Evolutionary conservation across 1,139 yeast species (phyloP), one percentile per base, ranked within the genome.

Genomic region (Lodderomyces pseudojiufengensis): DNA sequence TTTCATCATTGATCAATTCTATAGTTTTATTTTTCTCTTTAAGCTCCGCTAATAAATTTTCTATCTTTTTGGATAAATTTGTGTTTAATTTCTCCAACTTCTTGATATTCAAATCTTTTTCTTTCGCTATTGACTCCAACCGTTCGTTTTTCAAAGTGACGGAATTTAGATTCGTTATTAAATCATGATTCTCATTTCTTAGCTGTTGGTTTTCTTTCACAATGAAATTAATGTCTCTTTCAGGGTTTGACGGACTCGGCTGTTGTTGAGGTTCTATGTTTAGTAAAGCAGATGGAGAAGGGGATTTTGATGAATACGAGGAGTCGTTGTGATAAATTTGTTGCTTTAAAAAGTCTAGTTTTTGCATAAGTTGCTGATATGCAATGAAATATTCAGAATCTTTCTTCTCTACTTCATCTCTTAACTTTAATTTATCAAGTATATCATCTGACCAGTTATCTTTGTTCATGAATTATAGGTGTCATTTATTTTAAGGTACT

Each of bases 1-100:
- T 59, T 47, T 84, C 94, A 53, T 86, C 95, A 46, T 84, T 82
- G 29, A 82, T 61, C 11, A 72, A 61, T 45, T 81, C 87, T 16
- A 79, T 66, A 10, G 79, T 71, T 43, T 73, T 71, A 36, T 71
- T 70, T 55, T 74, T 78, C 43, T 78, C 72, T n/a, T 50, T 51
- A 3, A 76, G 52, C 36, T 78, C 81, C 33, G 73, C 69, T n/a
- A 55, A 57, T 35, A 74, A 51, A 28, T 57, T 52, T 7, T 49
- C 54, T 15, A 71, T 47, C 36, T 58, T 67, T 3, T 47, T 45
- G n/a, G 55, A 60, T 20, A 71, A 49, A 16, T 43, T 46, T 4
- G 40, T 45, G 10, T 49, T 49, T 12, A 48, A 49, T 24, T 49
- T 52, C 29, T 63, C 60, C 26, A 57, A 42, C 5, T 41, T 38